Evolutionary conservation across 768 basidiomycete species (phyloP), one percentile per base, ranked within the genome.

Genomic region (Termitomyces sp.): DNA sequence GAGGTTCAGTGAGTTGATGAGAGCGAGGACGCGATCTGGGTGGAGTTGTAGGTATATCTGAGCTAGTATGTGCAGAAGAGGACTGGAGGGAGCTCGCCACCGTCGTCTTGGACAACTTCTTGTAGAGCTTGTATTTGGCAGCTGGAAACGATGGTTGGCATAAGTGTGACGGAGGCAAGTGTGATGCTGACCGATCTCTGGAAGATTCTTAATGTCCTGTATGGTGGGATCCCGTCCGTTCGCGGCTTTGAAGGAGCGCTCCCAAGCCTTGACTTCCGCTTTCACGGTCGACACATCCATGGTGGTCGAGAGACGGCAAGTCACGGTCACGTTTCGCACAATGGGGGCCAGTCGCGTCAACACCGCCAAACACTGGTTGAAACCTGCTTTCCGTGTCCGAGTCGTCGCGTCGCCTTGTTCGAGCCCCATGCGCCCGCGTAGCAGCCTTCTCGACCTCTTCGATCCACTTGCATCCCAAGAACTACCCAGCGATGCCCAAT

Each of bases 91-190:
- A 15, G 32, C 62, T 63, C 36, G 72, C 63, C 1, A 74, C 66
- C 31, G 74, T 66, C 36, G 72, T 70, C 65, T 88, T 92, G 59
- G 81, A 82, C 40, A 92, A 80, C 61, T 81, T 86, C 80, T 92
- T 93, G 80, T 93, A 92, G 36, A 84, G 80, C 72, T 82, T 92
- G 77, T 94, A 94, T 72, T 89, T 92, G 65, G 84, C 82, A 62
- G 88, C 91, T 93, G 69, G 52, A 65, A 52, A 53, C 15, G 57
- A 65, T 25, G 62, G 52, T 63, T 69, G 67, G 66, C 60, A 45
- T 31, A 57, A 63, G 57, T 49, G 49, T 36, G 20, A 55, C 42
- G 38, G 20, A 40, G 15, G 43, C 64, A 29, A 37, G 50, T 40
- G 47, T 55, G 55, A 43, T 50, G 73, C 85, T 65, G 59, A 92